Base-by-base conservation (phyloP, 768 basidiomycete genomes). In the Pisolithus albus region DNA sequence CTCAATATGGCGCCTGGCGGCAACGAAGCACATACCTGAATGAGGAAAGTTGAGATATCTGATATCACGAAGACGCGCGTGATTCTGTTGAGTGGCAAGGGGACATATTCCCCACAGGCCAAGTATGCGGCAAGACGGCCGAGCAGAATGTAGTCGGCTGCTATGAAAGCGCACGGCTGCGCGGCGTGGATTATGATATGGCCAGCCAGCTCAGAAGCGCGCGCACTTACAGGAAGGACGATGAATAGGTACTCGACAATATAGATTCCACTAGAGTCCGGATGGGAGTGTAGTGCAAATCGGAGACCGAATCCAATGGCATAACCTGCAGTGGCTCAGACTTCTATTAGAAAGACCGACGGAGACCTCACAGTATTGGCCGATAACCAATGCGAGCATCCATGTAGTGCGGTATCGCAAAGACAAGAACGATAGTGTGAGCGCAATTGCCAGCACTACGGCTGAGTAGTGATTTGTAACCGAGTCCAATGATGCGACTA, bases 161-260 rank as follows among this genome's bases (percentile, higher is more conserved):
- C 82, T 54, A 85, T 82, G 67, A 88, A 88, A 24, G 83, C 85
- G 61, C 87, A 88, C 5, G 86, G 85, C 81, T 83, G 47, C 10
- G 21, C 16, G 28, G 44, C 5, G 13, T 34, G 34, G 24, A 26
- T 56, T 28, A 11, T 39, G 34, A 40, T 16, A 40, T 23, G 7
- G 79, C 74, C 13, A 21, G 37, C 46, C 26, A 32, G 13, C 19
- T 18, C 8, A 30, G 43, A 47, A 9, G n/a, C 16, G 55, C 24
- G 34, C 21, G n/a, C 13, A 47, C 56, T 16, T 51, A 64, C 82
- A 5, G 81, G 79, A 43, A 84, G 72, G 7, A 83, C 26, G 4
- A 26, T 26, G 26, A 26, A 26, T 7, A 26, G 63, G 54, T 84
- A 79, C 61, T 82, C 75, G 0, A 69, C 64, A 48, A 83, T 83